A percentile compares a stretch with the other conserved stretches of the same genome.
These are phyloP conservation scores for Megacollybia marginata DNA, from an alignment of 768 basidiomycete species.

Conservation along the genomic window DNA sequence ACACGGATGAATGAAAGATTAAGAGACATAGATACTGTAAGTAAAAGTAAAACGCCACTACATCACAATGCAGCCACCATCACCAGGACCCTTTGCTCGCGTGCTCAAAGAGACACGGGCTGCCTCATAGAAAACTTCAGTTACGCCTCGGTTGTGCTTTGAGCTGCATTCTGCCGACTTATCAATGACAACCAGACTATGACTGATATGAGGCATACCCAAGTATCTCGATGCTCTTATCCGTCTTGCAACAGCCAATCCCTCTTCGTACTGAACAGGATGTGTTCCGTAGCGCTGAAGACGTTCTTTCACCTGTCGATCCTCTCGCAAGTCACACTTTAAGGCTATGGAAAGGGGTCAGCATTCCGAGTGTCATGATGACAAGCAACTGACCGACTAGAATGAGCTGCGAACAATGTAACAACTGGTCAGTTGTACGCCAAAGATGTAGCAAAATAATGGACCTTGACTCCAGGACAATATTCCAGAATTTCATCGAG, in stretches of 20 bases:
- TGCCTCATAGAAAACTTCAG: constrained; percentile 89
- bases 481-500: constrained; percentile 87
- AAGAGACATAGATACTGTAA: too few species aligned
- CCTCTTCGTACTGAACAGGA: constrained; percentile 89
- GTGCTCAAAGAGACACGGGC: constrained; percentile 78
- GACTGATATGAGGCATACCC: constrained; percentile 39
- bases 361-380: background rate
- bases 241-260: constrained; percentile 78
- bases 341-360: constrained; percentile 49
- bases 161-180: constrained; percentile 79
- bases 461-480: constrained; percentile 91
- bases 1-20: too few species aligned
- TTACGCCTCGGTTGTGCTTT: constrained; percentile 92
- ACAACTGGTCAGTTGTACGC: constrained; percentile 2
- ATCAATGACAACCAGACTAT: background rate
- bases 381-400: constrained; percentile 68
- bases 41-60: constrained; percentile 13
- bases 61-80: constrained; percentile 52
- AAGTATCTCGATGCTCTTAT: constrained; percentile 92
- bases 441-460: constrained; percentile 9
- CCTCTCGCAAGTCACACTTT: constrained; percentile 94
- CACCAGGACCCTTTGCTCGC: constrained; percentile 56
- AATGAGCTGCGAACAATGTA: constrained; percentile 49
- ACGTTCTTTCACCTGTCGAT: constrained; percentile 61
- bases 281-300: constrained; percentile 63